A percentile compares a stretch with the other conserved stretches of the same genome.
phyloP scores from a whole-genome alignment of 228 moss, liverwort and hornwort species.

The Sphagnum magellanicum region DNA sequence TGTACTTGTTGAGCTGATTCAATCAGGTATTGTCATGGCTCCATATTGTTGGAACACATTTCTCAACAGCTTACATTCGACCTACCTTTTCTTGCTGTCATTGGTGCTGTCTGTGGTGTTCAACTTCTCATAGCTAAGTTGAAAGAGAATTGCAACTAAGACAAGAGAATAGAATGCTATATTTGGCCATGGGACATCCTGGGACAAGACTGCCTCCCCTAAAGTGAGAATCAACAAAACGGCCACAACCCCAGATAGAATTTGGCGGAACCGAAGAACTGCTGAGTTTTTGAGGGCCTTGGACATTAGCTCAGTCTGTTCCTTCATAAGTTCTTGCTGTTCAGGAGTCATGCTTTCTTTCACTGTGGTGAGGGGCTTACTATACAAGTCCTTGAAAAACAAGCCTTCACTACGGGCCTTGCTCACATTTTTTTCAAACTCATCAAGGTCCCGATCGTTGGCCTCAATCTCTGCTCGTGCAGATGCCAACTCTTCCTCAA shows the following conservation, averaged over 20 bases:
- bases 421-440: conserved; percentile 84
- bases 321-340: conserved; percentile 51
- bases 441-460: conserved; percentile 56
- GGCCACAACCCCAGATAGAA: conserved; percentile 65
- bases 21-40: no score
- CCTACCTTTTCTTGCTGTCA: no score
- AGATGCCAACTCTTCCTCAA: conserved; percentile 85
- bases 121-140: conserved; percentile 62
- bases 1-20: no score
- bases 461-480: conserved; percentile 96
- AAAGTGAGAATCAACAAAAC: conserved; percentile 58
- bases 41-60: no score
- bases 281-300: conserved; percentile 49
- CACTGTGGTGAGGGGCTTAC: conserved; percentile 58
- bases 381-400: conserved; percentile 81
- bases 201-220: conserved; percentile 45
- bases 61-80: no score
- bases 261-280: conserved; percentile 50
- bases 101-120: no score
- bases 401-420: conserved; percentile 83
- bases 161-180: conserved; percentile 54
- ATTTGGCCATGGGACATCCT: conserved; percentile 54
- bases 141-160: conserved; percentile 56
- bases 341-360: conserved; percentile 35
- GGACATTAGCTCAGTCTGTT: conserved; percentile 37